Base-by-base conservation (phyloP, 441 rosid species). In the Iberis amara region DNA sequence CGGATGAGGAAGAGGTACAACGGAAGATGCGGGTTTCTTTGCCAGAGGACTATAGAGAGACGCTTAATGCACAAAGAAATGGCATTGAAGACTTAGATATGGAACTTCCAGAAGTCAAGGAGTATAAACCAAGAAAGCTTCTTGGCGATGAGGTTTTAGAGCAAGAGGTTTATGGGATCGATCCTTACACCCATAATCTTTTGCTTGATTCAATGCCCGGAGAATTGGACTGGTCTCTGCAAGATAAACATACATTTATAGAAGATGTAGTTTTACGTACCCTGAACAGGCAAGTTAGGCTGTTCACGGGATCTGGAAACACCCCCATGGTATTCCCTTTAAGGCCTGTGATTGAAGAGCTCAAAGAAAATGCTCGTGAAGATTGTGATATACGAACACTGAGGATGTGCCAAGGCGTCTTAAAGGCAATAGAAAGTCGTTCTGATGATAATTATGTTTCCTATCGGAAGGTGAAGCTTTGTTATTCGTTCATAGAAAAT, bases 41-140 rank as follows among this genome's bases (percentile, higher is more conserved):
- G 79, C 97, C 96, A 14, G 99, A 94, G 73, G 95, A 94, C 74
- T 94, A 87, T 73, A 72, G 72, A 42, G 99, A 89, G 85, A 94
- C 87, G 79, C 96, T 94, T 58, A 78, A 73, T 50, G 89, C 95
- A 38, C 95, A 83, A 80, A 80, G 65, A 76, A 87, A 71, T 79
- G 95, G 99, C 50, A 68, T 71, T 39, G 99, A 94, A 74, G 99
- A 92, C 70, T 73, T 78, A 68, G 99, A 94, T 75, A 85, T 94
- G 99, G 99, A 94, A 68, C 99, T 94, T 78, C 99, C 99, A 53
- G 99, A 94, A 76, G 96, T 94, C 40, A 94, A 94, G 78, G 96
- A 83, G 61, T 94, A 65, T 55, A 90, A 85, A 68, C 99, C 97
- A 53, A 79, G 99, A 66, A 94, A 94, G 71, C 75, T 69, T 69